Evolutionary conservation across 2,329 filamentous ascomycete species (phyloP), one percentile per base, ranked within the genome.

Genomic region (Gaeumannomyces sp.): DNA sequence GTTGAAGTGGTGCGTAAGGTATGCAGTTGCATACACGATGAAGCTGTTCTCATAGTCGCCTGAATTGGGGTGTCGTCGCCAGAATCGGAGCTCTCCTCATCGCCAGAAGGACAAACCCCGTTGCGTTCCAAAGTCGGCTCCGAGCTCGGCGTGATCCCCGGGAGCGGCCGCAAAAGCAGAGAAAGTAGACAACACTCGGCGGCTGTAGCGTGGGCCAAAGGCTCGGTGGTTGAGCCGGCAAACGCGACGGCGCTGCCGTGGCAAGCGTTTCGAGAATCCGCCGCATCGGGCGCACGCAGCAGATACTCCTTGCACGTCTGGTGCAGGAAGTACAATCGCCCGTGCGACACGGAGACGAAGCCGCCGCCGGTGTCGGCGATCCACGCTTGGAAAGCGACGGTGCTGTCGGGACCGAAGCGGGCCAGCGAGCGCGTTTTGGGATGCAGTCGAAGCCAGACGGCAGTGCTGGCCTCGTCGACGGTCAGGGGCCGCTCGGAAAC

Each of bases 221-320:
- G 31, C 31, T 60, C 59, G 14, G 59, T 60, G 25, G 59, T 25
- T 22, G 59, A 35, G 31, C 31, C 25, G 6, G 31, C 31, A 38
- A 60, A 60, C 1, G 59, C 1, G 35, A 4, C 31, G 7, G 22
- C 1, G 16, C 19, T 13, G 29, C 29, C 35, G 29, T 13, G 29
- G 27, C 7, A 11, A 22, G 22, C 58, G 16, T n/a, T 33, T 25
- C 2, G 16, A 16, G 19, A 33, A 4, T 29, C 29, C 59, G 11
- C 16, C 5, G 29, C 10, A 3, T 60, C 31, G 31, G 35, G 19
- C 13, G 25, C 22, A 0, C 59, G 29, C 29, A 35, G 59, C 14
- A 60, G 29, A 35, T 60, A 60, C 29, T 38, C 59, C 25, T 14
- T 60, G 29, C 59, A 60, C 35, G 59, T 38, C 31, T 60, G 29